Base-by-base conservation (phyloP, 495 filamentous ascomycete species). In the Antarctomyces pellizariae region DNA sequence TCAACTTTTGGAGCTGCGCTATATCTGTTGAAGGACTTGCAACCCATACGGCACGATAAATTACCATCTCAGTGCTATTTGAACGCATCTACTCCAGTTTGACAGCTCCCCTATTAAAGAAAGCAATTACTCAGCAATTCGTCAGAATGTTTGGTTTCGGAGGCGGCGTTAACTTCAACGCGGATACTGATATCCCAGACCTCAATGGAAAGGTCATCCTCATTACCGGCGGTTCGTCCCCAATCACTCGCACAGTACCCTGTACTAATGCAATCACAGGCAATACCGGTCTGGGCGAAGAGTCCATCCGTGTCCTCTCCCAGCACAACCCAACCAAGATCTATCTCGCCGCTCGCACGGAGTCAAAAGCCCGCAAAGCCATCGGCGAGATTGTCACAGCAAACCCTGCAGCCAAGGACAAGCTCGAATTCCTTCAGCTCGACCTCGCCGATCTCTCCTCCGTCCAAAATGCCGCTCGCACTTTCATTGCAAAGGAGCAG, bases 261-360 rank as follows among this genome's bases (percentile, higher is more conserved):
- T 10, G 13, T 22, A 13, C 4, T 4, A 23, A 4, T 23, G 12
- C 32, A 10, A 14, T 3, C 4, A 16, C 9, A 69, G 70, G 69
- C 18, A 78, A 67, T 38, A 48, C 55, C 24, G 75, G 76, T 2
- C 52, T 79, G 3, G 73, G 73, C 33, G 60, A 61, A 43, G 62
- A 69, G 36, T 62, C 70, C 10, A 48, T 75, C 25, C 45, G 60
- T 30, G 59, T 67, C 15, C 57, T 75, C 6, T 63, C 65, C 13
- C 53, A 55, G 28, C 72, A 75, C 38, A 36, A 50, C 18, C 67
- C 71, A 9, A 40, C 55, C 5, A 56, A 62, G 9, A 65, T 82
- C 29, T 75, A 60, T 48, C 54, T 79, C 27, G 61, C 58, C 26
- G 65, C 67, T 3, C 65, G 73, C 22, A 63, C 45, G 5, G 42